Percentiles rank a stretch among this genome's conserved stretches.
Conservation (phyloP, 2,329 filamentous ascomycete species). For the Trichophaea hybrida region DNA sequence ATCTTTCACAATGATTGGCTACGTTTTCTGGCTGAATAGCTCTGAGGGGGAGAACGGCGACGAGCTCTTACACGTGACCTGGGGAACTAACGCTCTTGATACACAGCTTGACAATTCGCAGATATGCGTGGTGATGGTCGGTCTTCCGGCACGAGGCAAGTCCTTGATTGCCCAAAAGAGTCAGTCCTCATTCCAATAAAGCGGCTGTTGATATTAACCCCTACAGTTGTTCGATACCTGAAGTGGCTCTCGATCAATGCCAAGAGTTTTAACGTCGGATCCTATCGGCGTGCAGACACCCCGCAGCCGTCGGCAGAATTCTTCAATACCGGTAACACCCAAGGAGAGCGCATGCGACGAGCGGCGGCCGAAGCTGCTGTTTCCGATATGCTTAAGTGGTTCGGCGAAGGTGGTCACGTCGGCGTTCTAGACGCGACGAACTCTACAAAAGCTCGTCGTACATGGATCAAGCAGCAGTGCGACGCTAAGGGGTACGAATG, state of each 20-base stretch:
- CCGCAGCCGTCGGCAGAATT: conserved; percentile 87
- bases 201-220: neutral
- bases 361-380: conserved; percentile 86
- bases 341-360: conserved; percentile 76
- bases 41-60: neutral
- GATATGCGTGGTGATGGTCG: conserved; percentile 98
- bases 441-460: conserved; percentile 73
- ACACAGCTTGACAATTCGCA: conserved; percentile 76
- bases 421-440: conserved; percentile 95
- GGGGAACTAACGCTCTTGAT: neutral
- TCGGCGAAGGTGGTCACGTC: conserved; percentile 64
- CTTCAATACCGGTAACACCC: conserved; percentile 79
- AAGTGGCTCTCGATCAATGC: conserved; percentile 92
- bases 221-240: conserved; percentile 72
- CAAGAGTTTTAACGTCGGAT: conserved; percentile 93
- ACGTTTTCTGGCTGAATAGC: neutral
- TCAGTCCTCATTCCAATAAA: conserved; percentile 33
- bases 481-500: conserved; percentile 66
- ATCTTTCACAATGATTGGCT: neutral
- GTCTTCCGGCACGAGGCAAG: conserved; percentile 87
- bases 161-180: conserved; percentile 96
- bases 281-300: conserved; percentile 77
- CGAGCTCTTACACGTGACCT: neutral
- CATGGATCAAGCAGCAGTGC: conserved; percentile 80
- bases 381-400: conserved; percentile 89